A percentile compares a stretch with the other conserved stretches of the same genome.
phyloP scores from a whole-genome alignment of 2,329 filamentous ascomycete genomes.

The Hymenoscyphus salicellus region DNA sequence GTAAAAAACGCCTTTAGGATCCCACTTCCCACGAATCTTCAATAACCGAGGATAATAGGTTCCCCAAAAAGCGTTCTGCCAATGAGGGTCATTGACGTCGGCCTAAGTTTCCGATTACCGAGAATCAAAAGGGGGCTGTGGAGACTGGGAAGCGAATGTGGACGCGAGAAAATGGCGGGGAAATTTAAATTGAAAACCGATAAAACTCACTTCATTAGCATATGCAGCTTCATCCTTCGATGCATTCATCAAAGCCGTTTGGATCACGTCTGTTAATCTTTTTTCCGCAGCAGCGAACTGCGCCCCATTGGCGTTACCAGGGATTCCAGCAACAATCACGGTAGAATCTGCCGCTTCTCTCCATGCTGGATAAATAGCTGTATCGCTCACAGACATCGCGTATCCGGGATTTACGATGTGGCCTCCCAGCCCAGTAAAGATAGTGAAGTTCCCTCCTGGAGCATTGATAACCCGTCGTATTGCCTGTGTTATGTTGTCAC shows the following conservation, averaged over 20 bases:
- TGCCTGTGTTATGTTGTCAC: conserved; percentile 5
- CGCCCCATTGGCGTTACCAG: not conserved
- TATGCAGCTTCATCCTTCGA: conserved; percentile 21
- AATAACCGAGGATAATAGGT: conserved; percentile 42
- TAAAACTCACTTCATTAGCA: conserved; percentile 26
- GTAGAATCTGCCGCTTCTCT: conserved; percentile 9
- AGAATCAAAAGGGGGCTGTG: not conserved
- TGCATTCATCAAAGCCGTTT: not conserved
- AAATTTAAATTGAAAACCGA: not conserved
- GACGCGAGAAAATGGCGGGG: not conserved
- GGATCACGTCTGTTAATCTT: not conserved
- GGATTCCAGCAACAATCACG: conserved; percentile 1
- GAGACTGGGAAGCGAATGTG: not conserved
- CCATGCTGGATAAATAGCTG: conserved; percentile 5
- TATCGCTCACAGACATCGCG: conserved; percentile 5
- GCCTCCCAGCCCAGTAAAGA: not conserved
- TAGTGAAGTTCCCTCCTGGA: not conserved
- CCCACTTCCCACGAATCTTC: conserved; percentile 49
- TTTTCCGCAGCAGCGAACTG: not conserved
- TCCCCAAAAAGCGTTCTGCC: conserved; percentile 45
- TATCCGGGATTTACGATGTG: conserved; percentile 11
- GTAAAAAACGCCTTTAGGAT: conserved; percentile 44
- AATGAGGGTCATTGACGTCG: conserved; percentile 36
- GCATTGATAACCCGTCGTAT: conserved; percentile 6
- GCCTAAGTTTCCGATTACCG: not conserved